Conservation (phyloP, 208 protist genomes). For the Vickermania ingenoplastis region DNA sequence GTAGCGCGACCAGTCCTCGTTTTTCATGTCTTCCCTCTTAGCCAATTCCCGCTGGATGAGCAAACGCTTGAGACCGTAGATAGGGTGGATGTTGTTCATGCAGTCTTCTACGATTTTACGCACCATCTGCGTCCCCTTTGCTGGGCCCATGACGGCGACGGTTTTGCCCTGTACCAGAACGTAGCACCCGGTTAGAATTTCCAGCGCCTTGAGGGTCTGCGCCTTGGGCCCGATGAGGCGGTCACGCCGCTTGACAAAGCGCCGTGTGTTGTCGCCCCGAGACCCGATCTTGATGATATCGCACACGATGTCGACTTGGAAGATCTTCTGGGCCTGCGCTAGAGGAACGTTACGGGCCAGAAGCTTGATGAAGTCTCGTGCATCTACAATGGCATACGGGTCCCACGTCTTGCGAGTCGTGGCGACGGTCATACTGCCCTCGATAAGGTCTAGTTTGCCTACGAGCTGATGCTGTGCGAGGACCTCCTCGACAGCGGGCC, state of each 20-base stretch:
- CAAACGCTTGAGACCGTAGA: conserved; percentile 99
- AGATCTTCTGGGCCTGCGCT: conserved; percentile 94
- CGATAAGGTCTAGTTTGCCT: conserved; percentile 93
- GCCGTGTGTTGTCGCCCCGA: conserved; percentile 93
- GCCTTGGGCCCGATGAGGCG: conserved; percentile 98
- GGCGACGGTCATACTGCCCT: conserved; percentile 96
- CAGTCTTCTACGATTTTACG: conserved; percentile 98
- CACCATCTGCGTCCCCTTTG: conserved; percentile 94
- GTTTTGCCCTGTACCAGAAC: conserved; percentile 99
- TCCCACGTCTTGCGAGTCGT: conserved; percentile 99
- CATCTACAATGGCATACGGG: conserved; percentile 98
- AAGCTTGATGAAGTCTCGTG: conserved; percentile 97
- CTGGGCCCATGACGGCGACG: conserved; percentile 94
- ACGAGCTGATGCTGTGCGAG: conserved; percentile 90
- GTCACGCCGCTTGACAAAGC: conserved; percentile 98
- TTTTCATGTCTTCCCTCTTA: conserved; percentile 94
- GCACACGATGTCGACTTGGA: conserved; percentile 95
- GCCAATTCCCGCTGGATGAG: conserved; percentile 99
- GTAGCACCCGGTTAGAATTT: conserved; percentile 98
- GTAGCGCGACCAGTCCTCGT: conserved; percentile 98
- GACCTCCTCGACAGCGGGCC: conserved; percentile 88
- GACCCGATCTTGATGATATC: conserved; percentile 99
- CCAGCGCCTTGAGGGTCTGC: conserved; percentile 96
- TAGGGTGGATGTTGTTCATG: conserved; percentile 99
- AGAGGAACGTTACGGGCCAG: conserved; percentile 94